Evolutionary conservation across 352 stramenopile genomes (phyloP), one percentile per base, ranked within the genome.

Genomic region (Phytophthora hybrid): DNA sequence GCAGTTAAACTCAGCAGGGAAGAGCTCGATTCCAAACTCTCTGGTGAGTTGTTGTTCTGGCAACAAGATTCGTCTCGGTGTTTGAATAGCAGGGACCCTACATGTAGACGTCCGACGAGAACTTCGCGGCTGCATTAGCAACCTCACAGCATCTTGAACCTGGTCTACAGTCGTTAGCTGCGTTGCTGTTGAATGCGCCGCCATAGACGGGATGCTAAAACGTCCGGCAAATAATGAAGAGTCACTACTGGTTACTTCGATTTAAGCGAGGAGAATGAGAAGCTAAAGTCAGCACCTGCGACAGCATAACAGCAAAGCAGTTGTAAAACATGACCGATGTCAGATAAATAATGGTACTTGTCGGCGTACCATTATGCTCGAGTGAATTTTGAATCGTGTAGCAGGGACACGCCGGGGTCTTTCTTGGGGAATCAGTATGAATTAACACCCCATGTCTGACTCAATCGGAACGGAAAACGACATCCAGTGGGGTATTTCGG

Each of bases 311-410:
- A 41, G 8, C 9, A n/a, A 3, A 8, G 7, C 34, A 41, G 13
- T 11, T 11, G 34, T 41, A 14, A 41, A 10, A 41, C 34, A 11
- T 10, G 7, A 41, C 13, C 7, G 9, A 3, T 41, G 34, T 41
- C 2, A 13, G 34, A 10, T 10, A 11, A 2, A 41, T 41, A 41
- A 41, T 10, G 34, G 8, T 41, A 41, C 34, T 41, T 41, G 10
- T 7, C 8, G 18, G 41, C 41, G 41, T 49, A 49, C 69, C 76
- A 13, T 73, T 56, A 56, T 82, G 76, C 18, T 75, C 44, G 4
- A 83, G 41, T 18, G 73, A 60, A 1, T 60, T 74, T 34, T 84
- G 79, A 3, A 77, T 66, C 1, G 65, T 69, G 54, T 75, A 77
- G 16, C 73, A 57, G n/a, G n/a, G n/a, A n/a, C n/a, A n/a, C n/a